A percentile compares a stretch with the other conserved stretches of the same genome.
Evolutionary conservation across 2,329 filamentous ascomycete species (phyloP).

Genomic region (Metarhizium album): DNA sequence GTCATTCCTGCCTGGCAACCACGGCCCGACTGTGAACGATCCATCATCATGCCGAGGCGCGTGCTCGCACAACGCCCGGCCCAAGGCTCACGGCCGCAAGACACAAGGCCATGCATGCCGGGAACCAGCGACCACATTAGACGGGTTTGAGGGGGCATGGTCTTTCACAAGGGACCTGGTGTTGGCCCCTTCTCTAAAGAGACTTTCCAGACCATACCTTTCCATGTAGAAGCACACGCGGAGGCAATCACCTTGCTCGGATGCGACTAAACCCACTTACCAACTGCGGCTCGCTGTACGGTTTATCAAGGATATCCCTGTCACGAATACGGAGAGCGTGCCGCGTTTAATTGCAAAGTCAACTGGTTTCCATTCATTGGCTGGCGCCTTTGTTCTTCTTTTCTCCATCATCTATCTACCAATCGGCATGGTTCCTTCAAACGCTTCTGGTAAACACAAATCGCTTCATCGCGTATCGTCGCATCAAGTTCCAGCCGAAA

Average conservation of each 20-base stretch:
- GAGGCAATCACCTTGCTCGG: no score
- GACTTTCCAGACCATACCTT: no score
- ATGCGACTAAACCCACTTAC: no score
- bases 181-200: constrained; percentile 5
- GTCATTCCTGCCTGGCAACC: no score
- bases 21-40: no score
- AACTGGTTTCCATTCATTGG: neutral
- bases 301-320: no score
- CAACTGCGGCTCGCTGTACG: no score
- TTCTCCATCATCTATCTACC: neutral
- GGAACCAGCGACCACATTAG: constrained; percentile 18
- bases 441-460: neutral
- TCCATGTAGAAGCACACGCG: no score
- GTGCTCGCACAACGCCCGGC: neutral
- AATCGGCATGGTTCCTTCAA: neutral
- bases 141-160: constrained; percentile 29
- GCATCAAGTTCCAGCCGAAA: neutral
- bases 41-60: neutral
- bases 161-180: constrained; percentile 29
- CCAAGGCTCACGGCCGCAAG: neutral
- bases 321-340: no score
- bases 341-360: no score
- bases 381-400: neutral
- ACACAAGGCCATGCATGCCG: no score
- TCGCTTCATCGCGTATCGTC: neutral